Evolutionary conservation across 495 filamentous ascomycete species (phyloP), one percentile per base, ranked within the genome.

Genomic region (Halenospora varia): DNA sequence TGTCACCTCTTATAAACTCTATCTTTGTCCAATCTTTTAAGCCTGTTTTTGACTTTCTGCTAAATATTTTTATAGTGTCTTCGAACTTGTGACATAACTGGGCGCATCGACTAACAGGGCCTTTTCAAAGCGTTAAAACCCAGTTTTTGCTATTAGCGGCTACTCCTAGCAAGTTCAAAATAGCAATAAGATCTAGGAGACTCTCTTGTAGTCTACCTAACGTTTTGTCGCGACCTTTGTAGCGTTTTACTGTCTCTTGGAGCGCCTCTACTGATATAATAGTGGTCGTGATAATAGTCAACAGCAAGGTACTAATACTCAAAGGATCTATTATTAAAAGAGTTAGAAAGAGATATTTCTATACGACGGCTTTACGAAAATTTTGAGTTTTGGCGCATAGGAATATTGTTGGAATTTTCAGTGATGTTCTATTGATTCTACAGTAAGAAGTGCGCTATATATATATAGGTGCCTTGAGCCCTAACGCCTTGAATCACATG

Each of bases 1-100:
- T 68, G 50, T 66, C 52, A 40, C 66, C 62, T 66, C 62, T 68
- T 60, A 66, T 68, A 23, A 68, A 63, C 46, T 63, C 61, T 56
- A 63, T 63, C 56, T 60, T 63, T 44, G 42, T 49, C 61, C 61
- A 63, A 60, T 63, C 61, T 63, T 44, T 59, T 46, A 63, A 41
- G 41, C 63, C 63, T 48, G 44, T 60, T 35, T 68, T 68, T 42
- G 60, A 66, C 42, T 63, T 66, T 62, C 62, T 68, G 48, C 68
- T 64, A 51, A 72, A 65, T 24, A 26, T 42, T 54, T 60, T 63
- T 56, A 63, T 63, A 56, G 61, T 52, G 1, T 54, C 56, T 48
- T 63, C 57, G 25, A 60, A 63, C 47, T 63, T 56, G 51, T 53
- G 42, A 55, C 48, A 60, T 23, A 63, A 35, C 25, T 63, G 47